Base-by-base conservation (phyloP, 2,329 filamentous ascomycete genomes). In the Chaetomiaceae sp. region DNA sequence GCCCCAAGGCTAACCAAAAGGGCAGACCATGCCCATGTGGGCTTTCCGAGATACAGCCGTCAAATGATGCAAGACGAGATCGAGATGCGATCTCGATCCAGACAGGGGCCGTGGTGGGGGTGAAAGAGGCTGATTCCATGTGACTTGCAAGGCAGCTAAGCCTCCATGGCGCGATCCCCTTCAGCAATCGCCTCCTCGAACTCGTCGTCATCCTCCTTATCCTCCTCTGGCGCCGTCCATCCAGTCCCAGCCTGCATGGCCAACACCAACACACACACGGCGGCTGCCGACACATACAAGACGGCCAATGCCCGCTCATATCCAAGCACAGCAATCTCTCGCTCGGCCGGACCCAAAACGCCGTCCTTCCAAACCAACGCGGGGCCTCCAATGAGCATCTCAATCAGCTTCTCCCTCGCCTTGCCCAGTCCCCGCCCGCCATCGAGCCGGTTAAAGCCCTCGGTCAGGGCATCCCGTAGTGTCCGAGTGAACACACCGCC, bases 401-500 rank as follows among this genome's bases (percentile, higher is more conserved):
- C 67, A 37, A 81, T 63, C n/a, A 81, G 63, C 23, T 63, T 59
- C 49, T 58, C 54, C 37, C 72, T 68, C 27, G 58, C 65, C 20
- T 64, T 62, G 13, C 55, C 67, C 21, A 72, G 58, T 3, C 52
- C 23, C 6, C 57, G 55, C 4, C 62, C 62, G 10, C 67, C 70
- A 25, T 79, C 76, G 2, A 79, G 66, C 13, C 49, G 53, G 4
- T 66, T 63, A 57, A 89, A 89, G 0, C 81, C 79, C 0, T 67
- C 60, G n/a, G 74, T 70, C 2, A 92, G 71, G 0, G 73, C 70
- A 2, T 60, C 67, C 40, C 75, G 72, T 27, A 92, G 67, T 2
- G 81, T 72, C 5, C 87, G 77, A 35, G 78, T 74, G 63, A 91
- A 92, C 47, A 87, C 73, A 0, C 89, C 89, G 3, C 89, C 88